Conservation (phyloP, 2,329 filamentous ascomycete species). For the Dactylellina leptospora region DNA sequence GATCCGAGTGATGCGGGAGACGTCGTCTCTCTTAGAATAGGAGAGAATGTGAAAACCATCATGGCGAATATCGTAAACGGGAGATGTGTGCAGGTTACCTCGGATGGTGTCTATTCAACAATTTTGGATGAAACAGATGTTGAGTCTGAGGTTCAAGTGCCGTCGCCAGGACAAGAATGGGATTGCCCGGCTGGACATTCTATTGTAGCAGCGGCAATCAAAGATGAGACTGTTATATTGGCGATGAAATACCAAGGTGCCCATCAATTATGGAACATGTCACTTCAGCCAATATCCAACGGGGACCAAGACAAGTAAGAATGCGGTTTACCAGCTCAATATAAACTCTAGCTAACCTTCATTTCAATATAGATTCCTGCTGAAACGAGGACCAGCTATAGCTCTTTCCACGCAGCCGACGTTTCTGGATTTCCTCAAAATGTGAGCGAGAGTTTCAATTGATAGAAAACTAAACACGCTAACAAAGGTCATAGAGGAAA, state of each 20-base stretch:
- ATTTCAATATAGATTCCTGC: constrained; percentile 22
- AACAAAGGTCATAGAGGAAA: constrained; percentile 23
- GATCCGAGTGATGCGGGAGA: constrained; percentile 37
- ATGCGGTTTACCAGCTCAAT: background rate
- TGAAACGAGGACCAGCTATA: constrained; percentile 14
- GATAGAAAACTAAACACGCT: background rate
- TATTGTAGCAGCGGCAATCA: constrained; percentile 25
- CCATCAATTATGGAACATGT: constrained; percentile 46
- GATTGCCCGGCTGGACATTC: constrained; percentile 27
- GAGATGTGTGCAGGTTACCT: constrained; percentile 32
- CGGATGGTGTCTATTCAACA: constrained; percentile 40
- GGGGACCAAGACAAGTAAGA: constrained; percentile 41
- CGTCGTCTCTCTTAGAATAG: constrained; percentile 27
- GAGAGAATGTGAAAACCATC: constrained; percentile 28
- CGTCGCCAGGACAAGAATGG: constrained; percentile 43
- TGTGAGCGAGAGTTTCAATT: constrained; percentile 1
- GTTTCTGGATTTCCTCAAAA: constrained; percentile 29
- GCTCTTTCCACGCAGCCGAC: constrained; percentile 31
- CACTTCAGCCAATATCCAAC: constrained; percentile 18
- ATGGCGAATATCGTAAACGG: constrained; percentile 25
- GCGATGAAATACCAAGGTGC: constrained; percentile 8
- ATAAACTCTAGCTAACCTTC: background rate
- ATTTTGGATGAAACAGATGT: constrained; percentile 36
- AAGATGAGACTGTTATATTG: constrained; percentile 23
- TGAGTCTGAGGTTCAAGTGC: constrained; percentile 34